Evolutionary conservation across 495 filamentous ascomycete species (phyloP).

Genomic region (Annulohypoxylon bovei): DNA sequence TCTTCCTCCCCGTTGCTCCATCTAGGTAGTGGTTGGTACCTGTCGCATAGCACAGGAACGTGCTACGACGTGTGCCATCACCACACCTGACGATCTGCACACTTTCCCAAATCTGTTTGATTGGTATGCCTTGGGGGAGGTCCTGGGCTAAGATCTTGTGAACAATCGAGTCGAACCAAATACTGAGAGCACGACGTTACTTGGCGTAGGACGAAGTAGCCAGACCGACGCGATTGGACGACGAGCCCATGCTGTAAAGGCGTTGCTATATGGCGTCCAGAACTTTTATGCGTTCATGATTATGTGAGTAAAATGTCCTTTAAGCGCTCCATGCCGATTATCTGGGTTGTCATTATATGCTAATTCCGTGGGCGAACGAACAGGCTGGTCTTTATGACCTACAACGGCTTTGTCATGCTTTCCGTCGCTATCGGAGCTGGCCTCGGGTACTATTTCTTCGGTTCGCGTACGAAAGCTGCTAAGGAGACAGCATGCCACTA

Average conservation of each 20-base stretch:
- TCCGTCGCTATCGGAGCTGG: slow-evolving; percentile 90
- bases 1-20: not conserved
- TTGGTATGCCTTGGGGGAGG: slow-evolving; percentile 36
- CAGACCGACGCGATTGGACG: slow-evolving; percentile 58
- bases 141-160: slow-evolving; percentile 42
- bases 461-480: slow-evolving; percentile 68
- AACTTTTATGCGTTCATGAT: slow-evolving; percentile 99
- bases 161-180: slow-evolving; percentile 50
- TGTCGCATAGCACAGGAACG: slow-evolving; percentile 16
- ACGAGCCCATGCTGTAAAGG: slow-evolving; percentile 78
- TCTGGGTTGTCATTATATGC: not conserved
- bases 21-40: not conserved
- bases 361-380: not conserved
- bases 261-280: slow-evolving; percentile 87
- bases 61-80: slow-evolving; percentile 11
- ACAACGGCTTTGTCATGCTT: slow-evolving; percentile 97
- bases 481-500: slow-evolving; percentile 95
- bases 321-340: not conserved
- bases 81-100: slow-evolving; percentile 2
- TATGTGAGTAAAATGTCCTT: slow-evolving; percentile 74
- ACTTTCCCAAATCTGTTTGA: slow-evolving; percentile 6
- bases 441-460: slow-evolving; percentile 86
- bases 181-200: slow-evolving; percentile 66
- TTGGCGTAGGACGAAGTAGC: slow-evolving; percentile 63
- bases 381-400: slow-evolving; percentile 99